Evolutionary conservation across 163 green algal genomes (phyloP), one percentile per base, ranked within the genome.

Genomic region (Scenedesmus sp.): DNA sequence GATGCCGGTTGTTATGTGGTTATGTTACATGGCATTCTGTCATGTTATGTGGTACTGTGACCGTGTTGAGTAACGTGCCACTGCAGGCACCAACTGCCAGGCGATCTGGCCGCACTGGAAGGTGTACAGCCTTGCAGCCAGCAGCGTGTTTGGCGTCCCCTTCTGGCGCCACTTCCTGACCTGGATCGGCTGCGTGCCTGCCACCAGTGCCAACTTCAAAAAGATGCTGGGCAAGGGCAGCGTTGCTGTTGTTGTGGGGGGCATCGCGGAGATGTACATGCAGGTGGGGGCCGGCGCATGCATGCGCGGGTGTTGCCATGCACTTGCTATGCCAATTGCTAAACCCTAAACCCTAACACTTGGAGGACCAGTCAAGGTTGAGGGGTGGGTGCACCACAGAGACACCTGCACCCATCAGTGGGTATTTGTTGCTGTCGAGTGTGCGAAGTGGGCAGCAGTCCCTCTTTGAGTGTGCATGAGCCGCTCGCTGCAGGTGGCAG

Each of bases 51-150:
- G 65, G 2, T 16, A 42, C 9, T 40, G 4, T n/a, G n/a, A n/a
- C n/a, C n/a, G n/a, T n/a, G n/a, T n/a, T n/a, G n/a, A n/a, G n/a
- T n/a, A n/a, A 18, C n/a, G 20, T 18, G 7, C 30, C 37, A 40
- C 2, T 40, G 72, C 35, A 81, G 72, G 37, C 35, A 51, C 81
- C 10, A 78, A 87, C 37, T 92, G 83, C 84, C 89, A 92, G 68
- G 83, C 89, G 15, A 92, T 92, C 46, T 93, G 90, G 84, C 90
- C 91, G 2, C 40, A 44, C 91, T 93, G 89, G 53, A 87, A 89
- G 35, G 90, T 94, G n/a, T 94, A 92, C 51, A 68, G 35, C 22
- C 30, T 94, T 22, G 92, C 88, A 35, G 92, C 92, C n/a, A 81
- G 30, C 79, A 87, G 61, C 59, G 88, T 94, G n/a, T 93, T 91